Percentiles rank a stretch among this genome's conserved stretches.
Evolutionary conservation across 805 yeast species (phyloP).

Genomic region (Kodamaea kakaduensis): DNA sequence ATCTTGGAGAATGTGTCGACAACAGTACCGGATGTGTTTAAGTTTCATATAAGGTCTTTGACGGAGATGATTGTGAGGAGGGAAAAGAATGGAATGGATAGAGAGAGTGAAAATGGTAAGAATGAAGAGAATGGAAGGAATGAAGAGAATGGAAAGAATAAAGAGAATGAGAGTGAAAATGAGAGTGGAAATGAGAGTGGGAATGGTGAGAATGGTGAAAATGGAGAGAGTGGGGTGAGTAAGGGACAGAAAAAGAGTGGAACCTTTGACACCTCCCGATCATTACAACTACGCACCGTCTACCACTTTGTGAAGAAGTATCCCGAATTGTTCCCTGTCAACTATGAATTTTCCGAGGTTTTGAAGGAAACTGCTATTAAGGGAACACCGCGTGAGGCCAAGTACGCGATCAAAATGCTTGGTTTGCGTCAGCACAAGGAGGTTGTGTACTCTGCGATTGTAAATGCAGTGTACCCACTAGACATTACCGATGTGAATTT

Average conservation of each 20-base stretch:
- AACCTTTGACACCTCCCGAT: no score
- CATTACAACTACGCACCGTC: conserved; percentile 54
- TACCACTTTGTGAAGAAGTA: conserved; percentile 54
- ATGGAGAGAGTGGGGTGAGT: neutral
- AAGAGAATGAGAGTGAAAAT: no score
- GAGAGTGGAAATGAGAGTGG: no score
- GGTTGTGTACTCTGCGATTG: conserved; percentile 34
- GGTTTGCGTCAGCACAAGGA: conserved; percentile 45
- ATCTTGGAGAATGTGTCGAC: conserved; percentile 56
- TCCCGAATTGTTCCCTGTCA: conserved; percentile 45
- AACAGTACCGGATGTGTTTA: conserved; percentile 60
- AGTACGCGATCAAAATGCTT: conserved; percentile 57
- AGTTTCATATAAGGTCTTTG: conserved; percentile 53
- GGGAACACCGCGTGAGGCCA: conserved; percentile 61
- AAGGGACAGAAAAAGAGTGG: no score
- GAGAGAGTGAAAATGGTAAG: neutral
- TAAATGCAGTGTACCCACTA: conserved; percentile 49
- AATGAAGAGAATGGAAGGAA: no score
- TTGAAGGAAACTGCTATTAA: conserved; percentile 43
- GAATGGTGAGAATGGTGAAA: neutral
- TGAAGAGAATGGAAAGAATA: no score
- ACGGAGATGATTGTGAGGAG: conserved; percentile 32
- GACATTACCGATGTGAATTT: conserved; percentile 35
- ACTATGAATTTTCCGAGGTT: conserved; percentile 40
- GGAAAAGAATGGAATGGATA: conserved; percentile 13